Base-by-base conservation (phyloP, 106 monocot genomes). In the Phalaenopsis aphrodite region DNA sequence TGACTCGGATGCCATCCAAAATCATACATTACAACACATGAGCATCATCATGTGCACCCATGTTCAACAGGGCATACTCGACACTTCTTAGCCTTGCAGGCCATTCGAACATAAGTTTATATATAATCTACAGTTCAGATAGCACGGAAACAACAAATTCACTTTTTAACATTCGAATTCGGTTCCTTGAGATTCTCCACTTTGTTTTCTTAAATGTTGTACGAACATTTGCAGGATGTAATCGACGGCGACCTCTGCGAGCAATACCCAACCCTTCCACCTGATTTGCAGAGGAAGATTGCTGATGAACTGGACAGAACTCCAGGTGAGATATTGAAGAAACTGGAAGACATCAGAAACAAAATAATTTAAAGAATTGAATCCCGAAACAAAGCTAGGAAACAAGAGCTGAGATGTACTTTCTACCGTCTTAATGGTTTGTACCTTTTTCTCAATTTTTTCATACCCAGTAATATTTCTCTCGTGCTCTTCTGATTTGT, bases 211-310 rank as follows among this genome's bases (percentile, higher is more conserved):
- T 69, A 18, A 69, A 30, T 69, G 37, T 0, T 12, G 8, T 38
- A 12, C 19, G 45, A 74, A 42, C 45, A 18, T 80, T 39, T 85
- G 66, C 84, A 99, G 98, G 98, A 99, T 85, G 98, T 99, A 49
- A 92, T 94, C 69, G 98, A 99, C 71, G 98, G 98, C 42, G 94
- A 99, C 80, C 89, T 99, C 11, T 99, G 98, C 39, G 98, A 99
- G 85, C 98, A 99, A 81, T 99, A 86, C 42, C 94, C 98, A 0
- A 91, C 92, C 9, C 89, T 99, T 42, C 89, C 94, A 52, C 84
- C 84, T 69, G 98, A 99, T 84, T 58, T 94, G 86, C 98, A 99
- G 84, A 89, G 90, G 74, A 99, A 99, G 89, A 99, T 99, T 80
- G 98, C 98, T 7, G 98, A 99, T 83, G 98, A 99, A 78, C 87